Conservation (phyloP, 2,329 filamentous ascomycete species). For the Aspergillus niger region DNA sequence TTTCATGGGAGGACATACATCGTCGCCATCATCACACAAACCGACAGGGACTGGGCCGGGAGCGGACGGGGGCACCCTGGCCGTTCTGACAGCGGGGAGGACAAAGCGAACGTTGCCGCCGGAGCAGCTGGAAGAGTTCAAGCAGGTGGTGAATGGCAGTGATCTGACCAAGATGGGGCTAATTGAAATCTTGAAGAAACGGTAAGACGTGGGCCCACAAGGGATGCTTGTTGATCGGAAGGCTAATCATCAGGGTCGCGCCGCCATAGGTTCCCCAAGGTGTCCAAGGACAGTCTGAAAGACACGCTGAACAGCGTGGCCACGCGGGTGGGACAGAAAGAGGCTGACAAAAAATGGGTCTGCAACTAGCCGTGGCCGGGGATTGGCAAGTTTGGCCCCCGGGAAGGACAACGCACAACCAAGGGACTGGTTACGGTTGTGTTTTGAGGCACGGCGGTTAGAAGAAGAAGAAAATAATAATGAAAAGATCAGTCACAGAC, state of each 20-base stretch:
- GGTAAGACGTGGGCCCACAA: slow-evolving; percentile 43
- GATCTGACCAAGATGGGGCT: slow-evolving; percentile 74
- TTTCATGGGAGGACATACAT: slow-evolving; percentile 23
- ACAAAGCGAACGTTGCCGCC: slow-evolving; percentile 54
- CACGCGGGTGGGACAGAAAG: slow-evolving; percentile 62
- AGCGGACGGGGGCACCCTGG: slow-evolving; percentile 17
- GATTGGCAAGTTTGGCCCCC: not conserved
- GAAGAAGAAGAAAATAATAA: no score
- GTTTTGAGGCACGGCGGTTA: not conserved
- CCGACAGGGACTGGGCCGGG: slow-evolving; percentile 11
- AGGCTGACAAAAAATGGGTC: slow-evolving; percentile 67
- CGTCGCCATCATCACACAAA: slow-evolving; percentile 7
- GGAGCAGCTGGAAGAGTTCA: slow-evolving; percentile 68
- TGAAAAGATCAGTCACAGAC: not conserved
- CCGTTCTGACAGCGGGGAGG: slow-evolving; percentile 24
- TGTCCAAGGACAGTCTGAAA: slow-evolving; percentile 70
- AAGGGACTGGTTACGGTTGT: not conserved
- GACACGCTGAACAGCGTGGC: slow-evolving; percentile 69
- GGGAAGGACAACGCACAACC: slow-evolving; percentile 6
- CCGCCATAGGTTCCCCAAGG: slow-evolving; percentile 62
- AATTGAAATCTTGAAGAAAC: slow-evolving; percentile 72
- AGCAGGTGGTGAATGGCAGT: slow-evolving; percentile 67
- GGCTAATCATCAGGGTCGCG: slow-evolving; percentile 5
- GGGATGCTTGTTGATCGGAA: slow-evolving; percentile 5
- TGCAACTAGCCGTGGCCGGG: slow-evolving; percentile 38